A percentile compares a stretch with the other conserved stretches of the same genome.
These are phyloP conservation scores for Exophiala mesophila DNA, from an alignment of 2,329 filamentous ascomycete genomes.

Conservation along the genomic window DNA sequence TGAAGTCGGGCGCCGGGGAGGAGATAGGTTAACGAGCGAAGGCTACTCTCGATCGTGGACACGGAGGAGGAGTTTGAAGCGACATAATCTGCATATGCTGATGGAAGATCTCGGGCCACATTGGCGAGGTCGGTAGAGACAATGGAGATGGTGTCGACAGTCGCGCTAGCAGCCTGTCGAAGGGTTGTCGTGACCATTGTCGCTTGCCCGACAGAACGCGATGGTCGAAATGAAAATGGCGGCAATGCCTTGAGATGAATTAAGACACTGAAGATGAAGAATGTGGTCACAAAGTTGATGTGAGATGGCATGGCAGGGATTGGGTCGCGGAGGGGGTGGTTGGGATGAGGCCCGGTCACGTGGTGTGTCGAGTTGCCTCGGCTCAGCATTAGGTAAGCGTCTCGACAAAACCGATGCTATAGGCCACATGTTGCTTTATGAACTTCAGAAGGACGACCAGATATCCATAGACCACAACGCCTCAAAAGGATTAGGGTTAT, in stretches of 20 bases:
- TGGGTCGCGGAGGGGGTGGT: background rate
- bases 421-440: too few species aligned
- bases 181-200: slow-evolving; percentile 22
- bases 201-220: background rate
- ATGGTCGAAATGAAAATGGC: background rate
- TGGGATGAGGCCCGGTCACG: background rate
- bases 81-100: slow-evolving; percentile 76
- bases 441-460: too few species aligned
- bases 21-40: slow-evolving; percentile 91
- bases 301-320: too few species aligned
- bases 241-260: background rate
- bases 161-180: slow-evolving; percentile 19
- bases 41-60: slow-evolving; percentile 86
- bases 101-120: slow-evolving; percentile 21
- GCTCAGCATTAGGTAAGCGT: too few species aligned
- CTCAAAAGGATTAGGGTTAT: too few species aligned
- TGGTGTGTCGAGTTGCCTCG: too few species aligned
- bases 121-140: slow-evolving; percentile 21
- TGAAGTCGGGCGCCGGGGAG: slow-evolving; percentile 63
- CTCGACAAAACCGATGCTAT: too few species aligned
- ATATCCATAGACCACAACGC: too few species aligned
- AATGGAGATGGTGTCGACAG: slow-evolving; percentile 17
- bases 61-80: slow-evolving; percentile 91
- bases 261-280: background rate
- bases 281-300: too few species aligned